Conservation (phyloP, 2,329 filamentous ascomycete genomes). For the Penicillium occitanis region DNA sequence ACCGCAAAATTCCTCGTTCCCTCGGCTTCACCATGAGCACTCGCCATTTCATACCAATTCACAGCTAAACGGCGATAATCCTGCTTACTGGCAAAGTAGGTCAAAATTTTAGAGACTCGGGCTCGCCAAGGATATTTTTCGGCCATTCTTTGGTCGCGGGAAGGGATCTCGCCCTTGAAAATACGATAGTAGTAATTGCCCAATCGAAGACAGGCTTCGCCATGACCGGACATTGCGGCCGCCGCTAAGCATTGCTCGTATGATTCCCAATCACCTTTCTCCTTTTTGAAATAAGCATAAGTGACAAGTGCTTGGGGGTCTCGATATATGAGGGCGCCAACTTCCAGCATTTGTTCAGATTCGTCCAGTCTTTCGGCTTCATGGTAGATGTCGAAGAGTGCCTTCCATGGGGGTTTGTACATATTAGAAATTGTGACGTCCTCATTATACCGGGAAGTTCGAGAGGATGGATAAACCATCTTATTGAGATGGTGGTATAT, state of each 20-base stretch:
- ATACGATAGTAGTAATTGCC: constrained; percentile 41
- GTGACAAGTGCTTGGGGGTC: constrained; percentile 31
- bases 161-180: constrained; percentile 28
- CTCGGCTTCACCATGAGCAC: constrained; percentile 23
- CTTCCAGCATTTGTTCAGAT: constrained; percentile 27
- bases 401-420: constrained; percentile 31
- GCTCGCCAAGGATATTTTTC: constrained; percentile 10
- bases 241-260: constrained; percentile 40
- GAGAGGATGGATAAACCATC: constrained; percentile 25
- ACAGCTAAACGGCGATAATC: constrained; percentile 32
- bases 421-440: constrained; percentile 20
- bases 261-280: constrained; percentile 27
- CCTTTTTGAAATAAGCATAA: constrained; percentile 29
- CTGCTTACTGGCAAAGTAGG: constrained; percentile 22
- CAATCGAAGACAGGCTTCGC: constrained; percentile 33
- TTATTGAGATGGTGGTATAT: constrained; percentile 31
- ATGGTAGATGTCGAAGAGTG: constrained; percentile 29
- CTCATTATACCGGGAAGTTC: neutral
- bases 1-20: constrained; percentile 32
- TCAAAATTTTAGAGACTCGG: constrained; percentile 18
- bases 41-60: constrained; percentile 38
- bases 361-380: constrained; percentile 21
- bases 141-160: constrained; percentile 23
- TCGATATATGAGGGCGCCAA: constrained; percentile 34
- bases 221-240: constrained; percentile 33